These are phyloP conservation scores for Saturnispora kantuleensis DNA, from an alignment of 805 yeast species.

Conservation along the genomic window DNA sequence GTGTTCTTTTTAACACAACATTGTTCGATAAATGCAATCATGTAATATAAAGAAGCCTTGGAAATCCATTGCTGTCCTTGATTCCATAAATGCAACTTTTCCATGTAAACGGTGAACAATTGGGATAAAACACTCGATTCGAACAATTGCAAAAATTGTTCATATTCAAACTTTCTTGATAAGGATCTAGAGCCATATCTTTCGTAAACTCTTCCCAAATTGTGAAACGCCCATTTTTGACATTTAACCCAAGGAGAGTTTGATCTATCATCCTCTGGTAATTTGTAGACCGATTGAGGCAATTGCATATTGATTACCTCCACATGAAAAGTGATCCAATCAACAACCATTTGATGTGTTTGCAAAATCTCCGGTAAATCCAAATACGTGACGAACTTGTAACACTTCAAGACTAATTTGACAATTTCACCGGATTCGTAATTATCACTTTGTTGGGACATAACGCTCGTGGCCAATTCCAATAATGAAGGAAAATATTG, in stretches of 20 bases:
- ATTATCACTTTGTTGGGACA: slow-evolving; percentile 25
- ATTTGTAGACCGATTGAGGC: slow-evolving; percentile 41
- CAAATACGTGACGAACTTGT: slow-evolving; percentile 70
- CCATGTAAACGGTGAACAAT: slow-evolving; percentile 51
- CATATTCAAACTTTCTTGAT: slow-evolving; percentile 41
- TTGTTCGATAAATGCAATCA: slow-evolving; percentile 54
- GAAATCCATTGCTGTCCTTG: slow-evolving; percentile 58
- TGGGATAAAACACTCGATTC: slow-evolving; percentile 59
- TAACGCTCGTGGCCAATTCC: slow-evolving; percentile 49
- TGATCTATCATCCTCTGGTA: slow-evolving; percentile 44
- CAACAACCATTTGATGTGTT: slow-evolving; percentile 37
- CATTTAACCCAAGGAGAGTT: slow-evolving; percentile 58
- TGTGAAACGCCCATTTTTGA: slow-evolving; percentile 85
- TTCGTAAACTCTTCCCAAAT: slow-evolving; percentile 57
- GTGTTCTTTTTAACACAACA: slow-evolving; percentile 48
- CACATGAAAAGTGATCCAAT: slow-evolving; percentile 76
- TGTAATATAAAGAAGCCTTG: slow-evolving; percentile 49
- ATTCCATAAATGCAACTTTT: slow-evolving; percentile 69
- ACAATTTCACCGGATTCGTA: slow-evolving; percentile 56
- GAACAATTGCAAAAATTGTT: slow-evolving; percentile 50
- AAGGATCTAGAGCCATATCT: slow-evolving; percentile 53
- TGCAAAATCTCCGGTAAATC: slow-evolving; percentile 69
- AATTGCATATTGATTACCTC: slow-evolving; percentile 48
- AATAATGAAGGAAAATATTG: slow-evolving; percentile 62
- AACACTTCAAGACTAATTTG: slow-evolving; percentile 64